Evolutionary conservation across 345 rosid genomes (phyloP).

Genomic region (Turritis glabra): DNA sequence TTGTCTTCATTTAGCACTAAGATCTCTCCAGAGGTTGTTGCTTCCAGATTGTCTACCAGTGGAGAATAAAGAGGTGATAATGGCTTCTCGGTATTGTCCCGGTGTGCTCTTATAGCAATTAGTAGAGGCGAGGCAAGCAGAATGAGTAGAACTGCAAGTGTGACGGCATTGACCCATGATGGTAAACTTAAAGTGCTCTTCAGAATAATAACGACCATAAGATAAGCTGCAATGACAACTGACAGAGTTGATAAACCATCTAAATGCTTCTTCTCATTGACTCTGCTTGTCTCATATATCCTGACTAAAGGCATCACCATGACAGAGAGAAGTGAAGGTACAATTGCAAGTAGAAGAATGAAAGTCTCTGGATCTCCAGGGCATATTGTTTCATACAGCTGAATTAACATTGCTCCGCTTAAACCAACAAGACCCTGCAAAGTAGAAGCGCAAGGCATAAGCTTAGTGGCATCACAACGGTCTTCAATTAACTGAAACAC

Average conservation of each 20-base stretch:
- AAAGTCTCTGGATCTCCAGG: conserved; percentile 57
- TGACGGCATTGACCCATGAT: conserved; percentile 45
- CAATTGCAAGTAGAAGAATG: conserved; percentile 68
- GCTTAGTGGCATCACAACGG: background rate
- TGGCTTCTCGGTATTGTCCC: conserved; percentile 34
- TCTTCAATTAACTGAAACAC: background rate
- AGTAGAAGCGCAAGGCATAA: background rate
- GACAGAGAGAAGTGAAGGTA: conserved; percentile 60
- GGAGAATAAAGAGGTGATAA: conserved; percentile 11
- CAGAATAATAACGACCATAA: conserved; percentile 51
- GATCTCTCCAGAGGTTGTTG: conserved; percentile 13
- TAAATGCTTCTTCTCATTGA: conserved; percentile 67
- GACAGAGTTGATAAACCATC: conserved; percentile 70
- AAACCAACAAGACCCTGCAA: conserved; percentile 83
- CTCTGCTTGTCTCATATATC: conserved; percentile 48
- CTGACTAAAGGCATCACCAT: conserved; percentile 61
- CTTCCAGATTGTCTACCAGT: conserved; percentile 19
- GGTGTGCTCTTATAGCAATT: conserved; percentile 50
- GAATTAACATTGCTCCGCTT: conserved; percentile 81
- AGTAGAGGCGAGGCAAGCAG: conserved; percentile 58
- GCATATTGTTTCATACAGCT: conserved; percentile 54
- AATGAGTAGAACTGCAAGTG: conserved; percentile 49
- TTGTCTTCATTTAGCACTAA: conserved; percentile 22
- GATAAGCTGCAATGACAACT: conserved; percentile 60
- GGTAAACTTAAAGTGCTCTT: conserved; percentile 55